phyloP scores from a whole-genome alignment of 2,329 filamentous ascomycete genomes.

The Hypoxylon sp. region DNA sequence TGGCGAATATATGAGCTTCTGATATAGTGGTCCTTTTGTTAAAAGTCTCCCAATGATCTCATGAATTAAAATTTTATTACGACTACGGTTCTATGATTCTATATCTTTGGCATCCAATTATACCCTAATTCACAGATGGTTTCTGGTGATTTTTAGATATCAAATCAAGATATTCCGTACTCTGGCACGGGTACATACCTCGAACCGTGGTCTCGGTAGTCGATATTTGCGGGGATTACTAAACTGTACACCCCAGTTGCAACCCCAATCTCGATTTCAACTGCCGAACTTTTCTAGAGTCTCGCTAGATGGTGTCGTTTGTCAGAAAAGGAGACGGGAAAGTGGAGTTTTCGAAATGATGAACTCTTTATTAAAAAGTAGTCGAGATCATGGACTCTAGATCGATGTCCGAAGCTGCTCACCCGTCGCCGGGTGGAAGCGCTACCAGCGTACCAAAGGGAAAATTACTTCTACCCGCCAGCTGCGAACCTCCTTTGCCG shows the following conservation, averaged over 20 bases:
- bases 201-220: slow-evolving; percentile 23
- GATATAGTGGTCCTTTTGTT: slow-evolving; percentile 13
- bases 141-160: background rate
- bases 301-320: slow-evolving; percentile 9
- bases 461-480: slow-evolving; percentile 77
- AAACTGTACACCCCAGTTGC: slow-evolving; percentile 29
- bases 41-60: slow-evolving; percentile 17
- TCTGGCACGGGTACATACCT: background rate
- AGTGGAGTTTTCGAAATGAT: slow-evolving; percentile 34
- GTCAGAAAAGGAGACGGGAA: background rate
- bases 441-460: slow-evolving; percentile 47
- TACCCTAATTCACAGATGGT: background rate
- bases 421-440: slow-evolving; percentile 47
- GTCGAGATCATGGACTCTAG: slow-evolving; percentile 48
- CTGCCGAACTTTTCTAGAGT: slow-evolving; percentile 17
- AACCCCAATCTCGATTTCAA: slow-evolving; percentile 26
- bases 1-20: slow-evolving; percentile 27
- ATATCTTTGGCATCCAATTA: background rate
- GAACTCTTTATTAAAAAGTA: slow-evolving; percentile 25
- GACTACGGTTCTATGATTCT: background rate
- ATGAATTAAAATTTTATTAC: slow-evolving; percentile 11
- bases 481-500: slow-evolving; percentile 85
- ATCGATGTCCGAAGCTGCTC: slow-evolving; percentile 46
- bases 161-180: background rate
- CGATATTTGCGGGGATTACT: slow-evolving; percentile 38